Percentiles rank a stretch among this genome's conserved stretches.
Conservation (phyloP, 2,329 filamentous ascomycete species). For the Claviceps arundinis region DNA sequence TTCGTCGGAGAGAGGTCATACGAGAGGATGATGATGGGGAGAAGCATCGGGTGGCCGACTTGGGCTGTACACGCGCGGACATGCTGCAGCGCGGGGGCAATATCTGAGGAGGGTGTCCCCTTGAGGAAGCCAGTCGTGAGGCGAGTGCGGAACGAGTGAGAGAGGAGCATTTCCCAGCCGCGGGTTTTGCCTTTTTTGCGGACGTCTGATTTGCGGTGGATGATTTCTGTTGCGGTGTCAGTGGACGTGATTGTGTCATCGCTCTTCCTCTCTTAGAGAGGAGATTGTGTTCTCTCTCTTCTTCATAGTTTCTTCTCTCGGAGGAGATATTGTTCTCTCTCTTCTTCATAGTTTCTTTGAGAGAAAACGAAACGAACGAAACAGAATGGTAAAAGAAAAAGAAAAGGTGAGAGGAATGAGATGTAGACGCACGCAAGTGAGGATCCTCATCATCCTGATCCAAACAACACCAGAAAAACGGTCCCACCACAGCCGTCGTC, state of each 20-base stretch:
- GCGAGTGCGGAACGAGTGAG: conserved; percentile 38
- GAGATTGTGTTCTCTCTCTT: too few relatives aligned
- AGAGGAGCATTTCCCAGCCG: conserved; percentile 52
- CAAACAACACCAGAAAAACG: conserved; percentile 48
- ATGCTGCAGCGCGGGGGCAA: conserved; percentile 35
- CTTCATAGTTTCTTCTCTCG: too few relatives aligned
- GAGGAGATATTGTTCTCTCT: too few relatives aligned
- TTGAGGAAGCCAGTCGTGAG: conserved; percentile 50
- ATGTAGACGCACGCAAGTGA: conserved; percentile 35
- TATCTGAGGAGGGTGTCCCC: conserved; percentile 44
- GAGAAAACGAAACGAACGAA: too few relatives aligned
- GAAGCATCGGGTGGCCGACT: conserved; percentile 43
- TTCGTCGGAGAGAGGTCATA: conserved; percentile 42
- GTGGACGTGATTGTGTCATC: background rate
- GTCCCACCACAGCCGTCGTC: conserved; percentile 44
- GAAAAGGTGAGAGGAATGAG: background rate
- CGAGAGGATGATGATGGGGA: conserved; percentile 44
- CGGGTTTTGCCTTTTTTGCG: conserved; percentile 50
- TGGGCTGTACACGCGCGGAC: conserved; percentile 35
- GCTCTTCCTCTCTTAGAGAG: too few relatives aligned
- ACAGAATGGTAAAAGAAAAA: background rate
- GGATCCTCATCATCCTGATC: conserved; percentile 44
- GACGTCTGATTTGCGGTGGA: conserved; percentile 53
- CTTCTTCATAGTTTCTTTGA: too few relatives aligned
- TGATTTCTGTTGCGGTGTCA: conserved; percentile 31